These are phyloP conservation scores for Fusarium poae DNA, from an alignment of 2,329 filamentous ascomycete species.

Conservation along the genomic window DNA sequence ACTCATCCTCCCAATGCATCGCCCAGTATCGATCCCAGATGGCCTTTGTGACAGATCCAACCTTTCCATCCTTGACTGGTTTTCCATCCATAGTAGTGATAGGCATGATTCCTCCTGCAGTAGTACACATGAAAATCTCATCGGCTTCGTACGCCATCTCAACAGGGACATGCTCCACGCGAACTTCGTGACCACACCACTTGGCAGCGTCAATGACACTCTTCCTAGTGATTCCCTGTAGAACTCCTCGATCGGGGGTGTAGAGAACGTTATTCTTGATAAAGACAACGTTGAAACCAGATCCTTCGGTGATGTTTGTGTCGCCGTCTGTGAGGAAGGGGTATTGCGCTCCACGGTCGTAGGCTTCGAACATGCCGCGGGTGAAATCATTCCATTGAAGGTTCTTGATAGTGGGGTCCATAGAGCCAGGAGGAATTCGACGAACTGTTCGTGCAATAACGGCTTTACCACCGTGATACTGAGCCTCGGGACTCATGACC, in stretches of 20 bases:
- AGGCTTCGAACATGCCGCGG: conserved; percentile 60
- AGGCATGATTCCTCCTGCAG: conserved; percentile 66
- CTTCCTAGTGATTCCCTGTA: conserved; percentile 63
- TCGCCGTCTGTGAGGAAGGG: conserved; percentile 66
- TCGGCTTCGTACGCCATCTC: conserved; percentile 56
- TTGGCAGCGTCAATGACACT: conserved; percentile 61
- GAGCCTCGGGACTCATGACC: conserved; percentile 62
- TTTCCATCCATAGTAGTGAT: conserved; percentile 61
- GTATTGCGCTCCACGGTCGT: conserved; percentile 60
- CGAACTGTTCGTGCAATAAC: conserved; percentile 61
- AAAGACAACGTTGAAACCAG: conserved; percentile 63
- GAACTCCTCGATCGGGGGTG: conserved; percentile 62
- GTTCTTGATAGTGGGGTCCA: conserved; percentile 67
- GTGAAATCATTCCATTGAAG: conserved; percentile 64
- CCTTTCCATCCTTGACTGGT: conserved; percentile 56
- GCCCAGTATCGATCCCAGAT: conserved; percentile 64
- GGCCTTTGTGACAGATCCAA: conserved; percentile 60
- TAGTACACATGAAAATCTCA: conserved; percentile 67
- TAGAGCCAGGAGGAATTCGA: conserved; percentile 58
- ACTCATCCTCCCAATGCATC: conserved; percentile 37
- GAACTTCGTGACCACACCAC: conserved; percentile 52
- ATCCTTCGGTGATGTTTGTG: conserved; percentile 63
- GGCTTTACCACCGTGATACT: conserved; percentile 57
- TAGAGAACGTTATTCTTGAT: conserved; percentile 60
- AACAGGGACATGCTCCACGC: conserved; percentile 11